Conservation (phyloP, 371 early-diverging fungal genomes). For the Mortierella sp. region DNA sequence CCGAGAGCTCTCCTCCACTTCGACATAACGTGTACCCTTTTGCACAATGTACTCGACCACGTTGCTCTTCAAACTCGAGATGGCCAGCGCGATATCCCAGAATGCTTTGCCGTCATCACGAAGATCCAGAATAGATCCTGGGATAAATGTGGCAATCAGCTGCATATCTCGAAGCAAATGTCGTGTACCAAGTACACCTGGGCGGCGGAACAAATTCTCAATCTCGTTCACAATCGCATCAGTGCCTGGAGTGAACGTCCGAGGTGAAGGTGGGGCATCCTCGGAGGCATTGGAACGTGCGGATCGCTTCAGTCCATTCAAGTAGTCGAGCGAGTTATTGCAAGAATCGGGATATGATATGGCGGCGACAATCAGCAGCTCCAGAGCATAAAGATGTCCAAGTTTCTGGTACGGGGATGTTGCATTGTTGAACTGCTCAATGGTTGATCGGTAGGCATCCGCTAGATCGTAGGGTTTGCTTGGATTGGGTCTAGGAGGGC, state of each 20-base stretch:
- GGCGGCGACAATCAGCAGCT: slow-evolving; percentile 54
- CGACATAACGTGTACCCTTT: slow-evolving; percentile 43
- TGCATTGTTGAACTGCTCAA: slow-evolving; percentile 44
- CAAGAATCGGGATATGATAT: slow-evolving; percentile 51
- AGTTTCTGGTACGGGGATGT: slow-evolving; percentile 56
- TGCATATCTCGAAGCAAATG: slow-evolving; percentile 57
- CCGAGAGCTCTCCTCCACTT: slow-evolving; percentile 31
- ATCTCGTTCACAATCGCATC: slow-evolving; percentile 60
- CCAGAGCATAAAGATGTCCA: slow-evolving; percentile 52
- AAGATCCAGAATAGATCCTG: slow-evolving; percentile 54
- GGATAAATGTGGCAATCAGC: slow-evolving; percentile 55
- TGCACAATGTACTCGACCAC: slow-evolving; percentile 51
- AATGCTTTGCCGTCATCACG: slow-evolving; percentile 58
- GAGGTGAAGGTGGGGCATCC: slow-evolving; percentile 15
- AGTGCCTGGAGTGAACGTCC: slow-evolving; percentile 52
- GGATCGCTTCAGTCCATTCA: not conserved
- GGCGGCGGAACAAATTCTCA: slow-evolving; percentile 50
- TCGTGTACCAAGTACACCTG: slow-evolving; percentile 37
- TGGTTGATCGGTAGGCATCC: slow-evolving; percentile 43
- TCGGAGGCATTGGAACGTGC: slow-evolving; percentile 5
- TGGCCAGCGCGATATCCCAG: slow-evolving; percentile 56
- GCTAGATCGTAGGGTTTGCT: slow-evolving; percentile 25
- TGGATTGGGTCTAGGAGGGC: not conserved
- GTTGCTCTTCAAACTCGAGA: slow-evolving; percentile 55
- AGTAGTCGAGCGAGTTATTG: not conserved